Evolutionary conservation across 2,329 filamentous ascomycete species (phyloP).

Genomic region (Paecilomyces sp.): DNA sequence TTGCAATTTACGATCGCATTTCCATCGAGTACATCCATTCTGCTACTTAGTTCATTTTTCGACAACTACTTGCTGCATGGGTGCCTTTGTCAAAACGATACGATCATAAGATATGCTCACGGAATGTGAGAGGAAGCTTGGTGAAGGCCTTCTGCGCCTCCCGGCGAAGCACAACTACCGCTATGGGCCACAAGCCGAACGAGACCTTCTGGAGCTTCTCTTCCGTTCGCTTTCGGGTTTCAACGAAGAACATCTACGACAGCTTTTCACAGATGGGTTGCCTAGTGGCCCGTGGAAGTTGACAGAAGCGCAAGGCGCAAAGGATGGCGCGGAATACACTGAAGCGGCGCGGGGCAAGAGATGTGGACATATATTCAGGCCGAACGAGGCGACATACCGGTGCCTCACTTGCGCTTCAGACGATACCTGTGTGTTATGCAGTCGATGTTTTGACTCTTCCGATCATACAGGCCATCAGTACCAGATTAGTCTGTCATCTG

Average conservation of each 20-base stretch:
- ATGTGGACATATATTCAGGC: slow-evolving; percentile 95
- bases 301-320: slow-evolving; percentile 79
- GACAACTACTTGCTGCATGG: slow-evolving; percentile 16
- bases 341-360: slow-evolving; percentile 84
- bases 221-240: slow-evolving; percentile 82
- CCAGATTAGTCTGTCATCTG: slow-evolving; percentile 76
- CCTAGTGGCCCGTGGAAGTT: slow-evolving; percentile 64
- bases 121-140: slow-evolving; percentile 69
- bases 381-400: slow-evolving; percentile 85
- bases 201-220: slow-evolving; percentile 67
- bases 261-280: slow-evolving; percentile 74
- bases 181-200: slow-evolving; percentile 64
- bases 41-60: slow-evolving; percentile 1
- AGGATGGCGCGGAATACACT: slow-evolving; percentile 91
- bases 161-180: slow-evolving; percentile 67
- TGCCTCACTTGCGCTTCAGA: slow-evolving; percentile 93
- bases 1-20: not conserved
- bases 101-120: slow-evolving; percentile 37
- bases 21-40: not conserved
- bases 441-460: slow-evolving; percentile 87
- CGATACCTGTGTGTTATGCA: slow-evolving; percentile 92
- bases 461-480: slow-evolving; percentile 93
- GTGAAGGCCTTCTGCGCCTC: slow-evolving; percentile 70
- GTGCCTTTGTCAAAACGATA: slow-evolving; percentile 10
- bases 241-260: slow-evolving; percentile 63